phyloP scores from a whole-genome alignment of 148 eudicot genomes.

The Drosera capensis region DNA sequence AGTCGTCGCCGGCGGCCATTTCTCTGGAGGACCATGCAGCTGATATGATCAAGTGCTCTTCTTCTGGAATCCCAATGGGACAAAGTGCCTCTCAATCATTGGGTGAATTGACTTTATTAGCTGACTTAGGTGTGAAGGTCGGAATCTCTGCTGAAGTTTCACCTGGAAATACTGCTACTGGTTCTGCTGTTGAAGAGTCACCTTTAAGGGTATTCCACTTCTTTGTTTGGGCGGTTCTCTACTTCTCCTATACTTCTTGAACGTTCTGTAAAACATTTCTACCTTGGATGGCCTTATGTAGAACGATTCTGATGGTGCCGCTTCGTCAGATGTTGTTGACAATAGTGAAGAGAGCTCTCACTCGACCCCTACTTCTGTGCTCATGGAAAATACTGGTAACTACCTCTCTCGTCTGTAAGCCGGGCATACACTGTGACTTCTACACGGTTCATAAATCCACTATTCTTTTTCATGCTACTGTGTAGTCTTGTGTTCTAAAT shows the following conservation, averaged over 20 bases:
- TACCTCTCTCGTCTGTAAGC: neutral
- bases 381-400: conserved; percentile 26
- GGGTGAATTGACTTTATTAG: conserved; percentile 7
- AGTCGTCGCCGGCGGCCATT: too few relatives aligned
- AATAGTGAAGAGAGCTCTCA: conserved; percentile 27
- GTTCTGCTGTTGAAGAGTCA: conserved; percentile 21
- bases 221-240: conserved; percentile 5
- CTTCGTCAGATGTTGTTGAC: conserved; percentile 24
- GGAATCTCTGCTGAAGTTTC: conserved; percentile 14
- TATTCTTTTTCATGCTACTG: neutral
- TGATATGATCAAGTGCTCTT: conserved; percentile 9
- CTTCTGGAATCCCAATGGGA: conserved; percentile 6
- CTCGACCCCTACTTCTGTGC: conserved; percentile 20
- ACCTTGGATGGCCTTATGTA: conserved; percentile 14
- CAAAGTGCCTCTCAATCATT: conserved; percentile 5
- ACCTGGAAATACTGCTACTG: conserved; percentile 12
- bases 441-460: neutral
- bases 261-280: neutral
- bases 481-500: too few relatives aligned
- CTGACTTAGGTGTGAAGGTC: conserved; percentile 12
- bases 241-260: neutral
- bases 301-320: conserved; percentile 30
- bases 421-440: neutral
- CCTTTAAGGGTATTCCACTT: conserved; percentile 30
- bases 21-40: too few relatives aligned